Conservation (phyloP, 768 basidiomycete species). For the Lactifluus echinatus region DNA sequence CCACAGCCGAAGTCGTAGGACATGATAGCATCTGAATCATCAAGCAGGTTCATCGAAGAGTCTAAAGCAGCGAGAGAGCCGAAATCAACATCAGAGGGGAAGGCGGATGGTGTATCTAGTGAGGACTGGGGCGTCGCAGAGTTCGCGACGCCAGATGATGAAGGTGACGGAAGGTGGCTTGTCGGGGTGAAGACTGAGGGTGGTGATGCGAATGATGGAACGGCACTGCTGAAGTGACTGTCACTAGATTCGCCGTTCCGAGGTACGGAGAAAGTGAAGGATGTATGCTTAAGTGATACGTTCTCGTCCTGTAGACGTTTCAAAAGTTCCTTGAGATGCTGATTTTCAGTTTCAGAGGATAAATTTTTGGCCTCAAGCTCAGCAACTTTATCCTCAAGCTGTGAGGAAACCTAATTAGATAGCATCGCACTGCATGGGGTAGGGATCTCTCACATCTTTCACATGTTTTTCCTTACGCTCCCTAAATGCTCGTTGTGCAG, state of each 20-base stretch:
- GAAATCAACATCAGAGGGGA: slow-evolving; percentile 41
- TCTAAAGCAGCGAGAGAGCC: slow-evolving; percentile 63
- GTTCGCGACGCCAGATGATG: slow-evolving; percentile 20
- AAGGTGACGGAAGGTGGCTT: slow-evolving; percentile 7
- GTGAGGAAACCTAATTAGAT: slow-evolving; percentile 1
- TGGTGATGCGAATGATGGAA: slow-evolving; percentile 16
- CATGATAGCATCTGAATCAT: slow-evolving; percentile 36
- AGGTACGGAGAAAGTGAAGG: slow-evolving; percentile 81
- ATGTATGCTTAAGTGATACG: slow-evolving; percentile 63
- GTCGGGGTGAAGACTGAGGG: slow-evolving; percentile 1
- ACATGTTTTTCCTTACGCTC: slow-evolving; percentile 97
- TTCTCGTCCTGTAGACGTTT: slow-evolving; percentile 84
- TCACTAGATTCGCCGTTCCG: slow-evolving; percentile 25
- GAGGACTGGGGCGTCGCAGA: slow-evolving; percentile 24
- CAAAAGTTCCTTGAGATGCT: slow-evolving; percentile 81
- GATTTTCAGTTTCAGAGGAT: slow-evolving; percentile 66
- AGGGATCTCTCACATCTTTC: slow-evolving; percentile 65
- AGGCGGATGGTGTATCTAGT: slow-evolving; percentile 23
- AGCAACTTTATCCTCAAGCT: slow-evolving; percentile 90
- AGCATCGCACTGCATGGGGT: neutral
- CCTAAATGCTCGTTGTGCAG: slow-evolving; percentile 94
- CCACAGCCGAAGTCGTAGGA: slow-evolving; percentile 33
- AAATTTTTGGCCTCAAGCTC: slow-evolving; percentile 80
- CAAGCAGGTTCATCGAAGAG: slow-evolving; percentile 53
- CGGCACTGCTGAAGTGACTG: slow-evolving; percentile 17